These are phyloP conservation scores for Chytridium lagenaria DNA, from an alignment of 371 early-diverging fungal genomes.

Conservation along the genomic window DNA sequence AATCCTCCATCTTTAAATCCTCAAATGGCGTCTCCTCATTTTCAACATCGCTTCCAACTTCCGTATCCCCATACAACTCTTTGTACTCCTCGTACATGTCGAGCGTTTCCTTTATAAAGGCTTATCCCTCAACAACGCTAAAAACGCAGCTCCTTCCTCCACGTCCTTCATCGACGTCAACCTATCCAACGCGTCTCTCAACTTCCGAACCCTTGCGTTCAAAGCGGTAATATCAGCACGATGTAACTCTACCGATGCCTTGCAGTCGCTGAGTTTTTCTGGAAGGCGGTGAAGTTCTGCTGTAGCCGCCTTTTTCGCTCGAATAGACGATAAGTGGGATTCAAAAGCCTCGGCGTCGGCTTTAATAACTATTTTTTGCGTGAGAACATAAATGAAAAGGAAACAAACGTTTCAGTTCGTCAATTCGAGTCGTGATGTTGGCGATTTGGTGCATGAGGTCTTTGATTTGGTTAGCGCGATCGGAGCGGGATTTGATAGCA, in stretches of 20 bases:
- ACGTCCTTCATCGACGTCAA: slow-evolving; percentile 30
- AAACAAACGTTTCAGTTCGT: slow-evolving; percentile 34
- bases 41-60: not conserved
- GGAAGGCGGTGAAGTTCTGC: slow-evolving; percentile 9
- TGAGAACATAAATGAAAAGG: not conserved
- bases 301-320: slow-evolving; percentile 17
- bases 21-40: too few species aligned
- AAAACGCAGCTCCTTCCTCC: slow-evolving; percentile 42
- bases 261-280: slow-evolving; percentile 17
- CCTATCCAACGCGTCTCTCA: slow-evolving; percentile 29
- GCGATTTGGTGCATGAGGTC: slow-evolving; percentile 25
- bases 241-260: not conserved
- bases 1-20: too few species aligned
- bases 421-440: slow-evolving; percentile 30
- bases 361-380: slow-evolving; percentile 27
- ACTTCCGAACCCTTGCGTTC: slow-evolving; percentile 16
- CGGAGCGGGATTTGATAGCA: slow-evolving; percentile 21
- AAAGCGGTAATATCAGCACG: slow-evolving; percentile 4
- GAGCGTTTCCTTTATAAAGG: slow-evolving; percentile 34
- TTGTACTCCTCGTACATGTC: slow-evolving; percentile 33
- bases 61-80: not conserved
- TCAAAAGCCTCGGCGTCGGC: slow-evolving; percentile 40
- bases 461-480: slow-evolving; percentile 28
- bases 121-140: slow-evolving; percentile 36
- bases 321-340: slow-evolving; percentile 17